Conservation (phyloP, 2,329 filamentous ascomycete genomes). For the Pseudogymnoascus sp. region DNA sequence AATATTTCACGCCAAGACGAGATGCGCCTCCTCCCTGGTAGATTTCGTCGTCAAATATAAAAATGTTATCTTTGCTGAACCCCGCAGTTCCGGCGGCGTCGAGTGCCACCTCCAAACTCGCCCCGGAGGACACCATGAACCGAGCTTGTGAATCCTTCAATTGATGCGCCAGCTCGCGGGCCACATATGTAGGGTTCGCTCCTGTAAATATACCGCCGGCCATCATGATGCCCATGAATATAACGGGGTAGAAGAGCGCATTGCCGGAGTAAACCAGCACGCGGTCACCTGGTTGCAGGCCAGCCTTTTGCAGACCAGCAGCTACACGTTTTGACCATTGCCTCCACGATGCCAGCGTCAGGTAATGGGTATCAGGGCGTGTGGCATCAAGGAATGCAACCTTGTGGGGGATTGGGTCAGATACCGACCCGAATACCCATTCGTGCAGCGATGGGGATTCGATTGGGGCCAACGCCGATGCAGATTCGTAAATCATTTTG, state of each 20-base stretch:
- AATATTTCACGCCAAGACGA: slow-evolving; percentile 46
- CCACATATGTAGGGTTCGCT: slow-evolving; percentile 63
- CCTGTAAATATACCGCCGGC: slow-evolving; percentile 73
- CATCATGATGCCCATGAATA: slow-evolving; percentile 69
- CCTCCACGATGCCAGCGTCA: slow-evolving; percentile 59
- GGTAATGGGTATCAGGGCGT: slow-evolving; percentile 56
- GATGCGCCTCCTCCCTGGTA: slow-evolving; percentile 36
- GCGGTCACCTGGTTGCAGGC: slow-evolving; percentile 60
- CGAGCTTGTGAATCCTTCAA: slow-evolving; percentile 62
- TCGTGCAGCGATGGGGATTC: not conserved
- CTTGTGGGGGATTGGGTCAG: slow-evolving; percentile 36
- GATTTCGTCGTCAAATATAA: slow-evolving; percentile 55
- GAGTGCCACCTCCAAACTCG: slow-evolving; percentile 53
- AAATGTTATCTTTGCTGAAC: slow-evolving; percentile 49
- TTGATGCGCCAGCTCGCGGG: slow-evolving; percentile 68
- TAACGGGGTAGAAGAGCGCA: slow-evolving; percentile 62
- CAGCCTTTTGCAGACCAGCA: slow-evolving; percentile 55
- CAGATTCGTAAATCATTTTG: not conserved
- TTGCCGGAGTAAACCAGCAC: slow-evolving; percentile 70
- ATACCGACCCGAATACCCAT: slow-evolving; percentile 39
- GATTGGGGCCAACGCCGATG: not conserved
- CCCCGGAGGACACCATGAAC: slow-evolving; percentile 59
- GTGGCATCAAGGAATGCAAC: slow-evolving; percentile 57
- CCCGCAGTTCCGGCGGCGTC: slow-evolving; percentile 56
- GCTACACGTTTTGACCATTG: slow-evolving; percentile 67